Percentiles rank a stretch among this genome's conserved stretches.
Evolutionary conservation across 805 yeast genomes (phyloP).

Genomic region (Nakazawaea ishiwadae): DNA sequence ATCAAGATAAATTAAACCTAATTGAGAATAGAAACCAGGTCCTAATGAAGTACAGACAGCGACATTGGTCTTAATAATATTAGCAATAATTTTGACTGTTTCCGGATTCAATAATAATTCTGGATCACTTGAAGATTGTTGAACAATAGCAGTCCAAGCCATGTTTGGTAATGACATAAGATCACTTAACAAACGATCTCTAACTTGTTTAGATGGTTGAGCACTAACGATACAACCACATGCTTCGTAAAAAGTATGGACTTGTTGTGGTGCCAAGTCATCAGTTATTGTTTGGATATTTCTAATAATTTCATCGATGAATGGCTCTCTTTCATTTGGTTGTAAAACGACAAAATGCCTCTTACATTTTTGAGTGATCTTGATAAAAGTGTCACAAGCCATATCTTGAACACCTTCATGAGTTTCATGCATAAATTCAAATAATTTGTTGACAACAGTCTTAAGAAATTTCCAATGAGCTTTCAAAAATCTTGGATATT

Average conservation of each 20-base stretch:
- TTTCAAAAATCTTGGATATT: conserved; percentile 93
- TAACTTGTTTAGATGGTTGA: conserved; percentile 62
- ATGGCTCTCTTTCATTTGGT: conserved; percentile 81
- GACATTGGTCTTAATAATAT: conserved; percentile 91
- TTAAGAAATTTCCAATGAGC: conserved; percentile 98
- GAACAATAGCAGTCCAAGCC: conserved; percentile 91
- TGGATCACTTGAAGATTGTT: conserved; percentile 82
- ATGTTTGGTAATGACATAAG: conserved; percentile 89
- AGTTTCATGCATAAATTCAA: conserved; percentile 99
- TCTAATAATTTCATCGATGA: conserved; percentile 82
- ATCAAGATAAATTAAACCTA: conserved; percentile 80
- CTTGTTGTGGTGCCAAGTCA: conserved; percentile 95
- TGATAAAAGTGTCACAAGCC: conserved; percentile 99
- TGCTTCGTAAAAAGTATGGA: conserved; percentile 96
- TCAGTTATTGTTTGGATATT: conserved; percentile 82
- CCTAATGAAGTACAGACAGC: conserved; percentile 95
- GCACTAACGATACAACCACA: conserved; percentile 93
- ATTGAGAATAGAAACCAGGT: conserved; percentile 83
- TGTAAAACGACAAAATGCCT: conserved; percentile 90
- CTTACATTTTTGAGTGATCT: conserved; percentile 92
- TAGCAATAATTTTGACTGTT: conserved; percentile 88
- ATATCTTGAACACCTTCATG: conserved; percentile 99
- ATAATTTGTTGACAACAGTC: conserved; percentile 91
- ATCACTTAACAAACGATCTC: conserved; percentile 68
- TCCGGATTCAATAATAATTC: conserved; percentile 69